Percentiles rank a stretch among this genome's conserved stretches.
These are phyloP conservation scores for Crithidia acanthocephali DNA, from an alignment of 208 protist genomes.

Conservation along the genomic window DNA sequence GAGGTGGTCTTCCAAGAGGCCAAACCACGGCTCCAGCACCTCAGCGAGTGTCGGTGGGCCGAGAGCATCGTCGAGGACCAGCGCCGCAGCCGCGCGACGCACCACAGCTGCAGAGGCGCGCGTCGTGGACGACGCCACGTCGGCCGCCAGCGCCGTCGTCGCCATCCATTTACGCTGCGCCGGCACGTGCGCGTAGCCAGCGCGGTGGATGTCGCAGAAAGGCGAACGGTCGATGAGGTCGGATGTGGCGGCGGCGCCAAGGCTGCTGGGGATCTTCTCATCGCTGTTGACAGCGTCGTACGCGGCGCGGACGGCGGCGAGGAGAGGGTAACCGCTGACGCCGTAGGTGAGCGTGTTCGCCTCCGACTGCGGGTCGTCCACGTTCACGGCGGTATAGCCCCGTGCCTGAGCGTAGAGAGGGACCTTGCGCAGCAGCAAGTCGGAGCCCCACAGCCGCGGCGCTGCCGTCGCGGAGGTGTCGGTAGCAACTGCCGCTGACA, in stretches of 20 bases:
- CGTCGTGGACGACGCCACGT: neutral
- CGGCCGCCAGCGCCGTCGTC: neutral
- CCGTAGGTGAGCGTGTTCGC: constrained; percentile 65
- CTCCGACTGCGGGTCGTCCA: constrained; percentile 50
- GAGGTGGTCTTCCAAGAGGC: constrained; percentile 28
- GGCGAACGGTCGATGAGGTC: constrained; percentile 18
- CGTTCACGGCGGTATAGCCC: constrained; percentile 27
- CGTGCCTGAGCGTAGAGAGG: constrained; percentile 57
- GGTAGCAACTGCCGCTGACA: neutral
- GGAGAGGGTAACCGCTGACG: constrained; percentile 51
- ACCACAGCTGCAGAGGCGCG: neutral
- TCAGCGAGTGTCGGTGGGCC: constrained; percentile 22
- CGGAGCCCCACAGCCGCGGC: constrained; percentile 38
- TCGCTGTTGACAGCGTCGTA: constrained; percentile 16
- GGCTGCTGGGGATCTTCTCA: neutral
- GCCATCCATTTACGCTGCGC: constrained; percentile 29
- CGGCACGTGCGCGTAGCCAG: constrained; percentile 23
- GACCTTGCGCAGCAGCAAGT: constrained; percentile 62
- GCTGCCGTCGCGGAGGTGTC: neutral
- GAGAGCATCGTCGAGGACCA: constrained; percentile 23
- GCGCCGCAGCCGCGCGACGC: constrained; percentile 20
- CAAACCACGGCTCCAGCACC: constrained; percentile 35
- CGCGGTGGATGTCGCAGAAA: constrained; percentile 31
- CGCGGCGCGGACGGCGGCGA: constrained; percentile 30
- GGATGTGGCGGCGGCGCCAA: neutral